Base-by-base conservation (phyloP, 495 filamentous ascomycete genomes). In the Daldinia caldariorum region DNA sequence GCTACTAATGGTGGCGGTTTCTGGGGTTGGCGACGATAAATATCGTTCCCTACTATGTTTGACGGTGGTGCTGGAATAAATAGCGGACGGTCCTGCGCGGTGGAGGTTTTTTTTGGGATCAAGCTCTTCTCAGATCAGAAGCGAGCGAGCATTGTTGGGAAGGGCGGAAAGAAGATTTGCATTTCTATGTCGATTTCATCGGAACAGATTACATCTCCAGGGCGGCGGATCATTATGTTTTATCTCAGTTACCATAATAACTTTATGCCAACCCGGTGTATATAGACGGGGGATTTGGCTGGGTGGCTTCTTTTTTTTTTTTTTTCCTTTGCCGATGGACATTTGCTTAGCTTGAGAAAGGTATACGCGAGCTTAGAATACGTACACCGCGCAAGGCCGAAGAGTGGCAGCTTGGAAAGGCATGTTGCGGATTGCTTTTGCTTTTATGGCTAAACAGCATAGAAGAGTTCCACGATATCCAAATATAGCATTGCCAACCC, bases 21-120 rank as follows among this genome's bases (percentile, higher is more conserved):
- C 67, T 85, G 82, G 81, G 82, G 82, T 5, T 85, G 83, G 83
- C 76, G 82, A 61, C 77, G 82, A 65, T 77, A 72, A 53, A 14
- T 20, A 39, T 41, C 14, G 32, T 38, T 26, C 10, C 16, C 26
- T 26, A 26, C 26, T 26, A 22, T 13, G 12, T 39, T 57, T 14
- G 14, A 38, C n/a, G 49, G 18, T 34, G n/a, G 37, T 20, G 39
- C 12, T 41, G 38, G 49, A 39, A 50, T 39, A 49, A 60, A 31
- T 12, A 58, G 34, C 34, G 22, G 34, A 31, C 50, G 32, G 47
- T 47, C 37, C 18, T 47, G 49, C 57, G 31, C 43, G 38, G 50
- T 18, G 12, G 65, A 13, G 37, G 26, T 26, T 29, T 5, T 51
- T 8, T 29, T 53, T 37, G 34, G 59, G 45, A 35, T 31, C 4